Base-by-base conservation (phyloP, 1,139 yeast genomes). In the Saccharomycopsis hybrid region DNA sequence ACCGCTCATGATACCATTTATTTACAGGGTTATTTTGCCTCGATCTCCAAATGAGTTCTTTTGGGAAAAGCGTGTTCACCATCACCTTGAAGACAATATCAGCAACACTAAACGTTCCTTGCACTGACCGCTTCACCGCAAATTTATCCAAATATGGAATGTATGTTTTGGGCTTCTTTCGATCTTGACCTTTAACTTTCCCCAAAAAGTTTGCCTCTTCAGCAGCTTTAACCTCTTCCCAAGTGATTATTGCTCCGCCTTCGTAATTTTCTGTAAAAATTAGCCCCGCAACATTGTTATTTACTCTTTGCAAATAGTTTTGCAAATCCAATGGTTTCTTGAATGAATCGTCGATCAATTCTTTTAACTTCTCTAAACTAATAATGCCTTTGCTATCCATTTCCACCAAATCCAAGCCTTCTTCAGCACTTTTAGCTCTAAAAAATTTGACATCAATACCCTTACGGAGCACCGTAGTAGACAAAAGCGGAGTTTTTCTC, bases 1-100 rank as follows among this genome's bases (percentile, higher is more conserved):
- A 84, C 56, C 98, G 73, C 60, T 92, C 97, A 65, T 90, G 92
- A 63, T 92, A 92, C 98, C 98, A 92, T 60, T 89, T 89, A 68
- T 92, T 92, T 3, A 92, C 97, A 0, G 97, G 96, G 62, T 92
- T 92, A 51, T 69, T 76, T 55, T 77, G 77, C 48, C 96, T 70
- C 2, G 97, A 89, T 59, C 98, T 75, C 98, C 98, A 92, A 1
- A 92, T 68, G 24, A 92, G 65, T 61, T 87, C 96, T 11, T 74
- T 65, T 0, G 88, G 87, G 61, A 83, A 90, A 43, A 82, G 68
- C 48, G 78, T 79, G 48, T 71, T 70, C 7, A 80, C 68, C 69
- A 92, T 79, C 11, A 85, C 74, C 62, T 90, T 92, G 71, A 92
- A 90, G 9, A 92, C 82, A 32, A 92, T 78, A 63, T 92, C 98